Conservation (phyloP, 352 stramenopile genomes). For the Phytopythium helicoides region DNA sequence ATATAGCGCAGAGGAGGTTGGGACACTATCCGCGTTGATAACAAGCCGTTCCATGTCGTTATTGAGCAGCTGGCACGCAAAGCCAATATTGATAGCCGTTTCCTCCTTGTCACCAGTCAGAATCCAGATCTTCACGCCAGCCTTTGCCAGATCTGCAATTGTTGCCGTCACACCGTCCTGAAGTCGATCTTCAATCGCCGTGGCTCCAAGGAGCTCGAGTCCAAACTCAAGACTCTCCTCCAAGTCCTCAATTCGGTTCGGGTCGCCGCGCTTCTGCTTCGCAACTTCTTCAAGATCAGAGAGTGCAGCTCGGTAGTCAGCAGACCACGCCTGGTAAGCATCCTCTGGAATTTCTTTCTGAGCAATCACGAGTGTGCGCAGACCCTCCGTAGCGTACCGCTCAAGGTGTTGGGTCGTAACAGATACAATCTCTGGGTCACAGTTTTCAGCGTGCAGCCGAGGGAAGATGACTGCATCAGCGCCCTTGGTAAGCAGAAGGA, state of each 20-base stretch:
- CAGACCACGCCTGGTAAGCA: slow-evolving; percentile 69
- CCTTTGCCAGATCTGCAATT: slow-evolving; percentile 66
- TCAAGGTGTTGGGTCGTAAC: slow-evolving; percentile 79
- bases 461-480: slow-evolving; percentile 84
- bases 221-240: slow-evolving; percentile 77
- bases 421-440: slow-evolving; percentile 43
- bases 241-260: slow-evolving; percentile 77
- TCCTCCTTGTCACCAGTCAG: slow-evolving; percentile 93
- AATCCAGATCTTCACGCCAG: slow-evolving; percentile 86
- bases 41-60: slow-evolving; percentile 93
- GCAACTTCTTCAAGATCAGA: slow-evolving; percentile 70
- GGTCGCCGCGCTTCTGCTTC: slow-evolving; percentile 49
- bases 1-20: slow-evolving; percentile 52
- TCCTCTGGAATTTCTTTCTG: slow-evolving; percentile 71
- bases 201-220: slow-evolving; percentile 72
- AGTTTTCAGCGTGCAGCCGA: slow-evolving; percentile 36
- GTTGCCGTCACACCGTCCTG: slow-evolving; percentile 76
- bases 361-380: slow-evolving; percentile 88
- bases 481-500: slow-evolving; percentile 82
- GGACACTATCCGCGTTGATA: slow-evolving; percentile 67
- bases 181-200: slow-evolving; percentile 79
- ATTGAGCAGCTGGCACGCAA: slow-evolving; percentile 93
- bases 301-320: slow-evolving; percentile 70
- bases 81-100: slow-evolving; percentile 97
- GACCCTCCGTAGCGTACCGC: slow-evolving; percentile 78